Base-by-base conservation (phyloP, 805 yeast genomes). In the Wickerhamomyces strasburgensis region DNA sequence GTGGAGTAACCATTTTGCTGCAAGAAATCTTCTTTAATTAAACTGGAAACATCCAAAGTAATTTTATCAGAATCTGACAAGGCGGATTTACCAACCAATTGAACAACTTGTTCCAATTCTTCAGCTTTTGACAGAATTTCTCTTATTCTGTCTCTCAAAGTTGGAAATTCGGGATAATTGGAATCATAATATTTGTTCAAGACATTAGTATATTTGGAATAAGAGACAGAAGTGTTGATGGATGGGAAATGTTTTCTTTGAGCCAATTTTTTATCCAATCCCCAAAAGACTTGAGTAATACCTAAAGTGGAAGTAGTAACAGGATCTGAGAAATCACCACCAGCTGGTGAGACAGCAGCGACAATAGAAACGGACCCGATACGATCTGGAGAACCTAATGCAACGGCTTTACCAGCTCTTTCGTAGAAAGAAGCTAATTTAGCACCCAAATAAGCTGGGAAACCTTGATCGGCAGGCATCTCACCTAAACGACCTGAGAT, bases 381-480 rank as follows among this genome's bases (percentile, higher is more conserved):
- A 73, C 99, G 88, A 53, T 85, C 84, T 47, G 99, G 99, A 42
- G 95, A 86, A 58, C 99, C 99, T 43, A 93, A 73, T 3, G 96
- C 90, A 55, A 81, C 73, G 31, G 96, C 95, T 63, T 84, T 87
- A 70, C 99, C 99, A 32, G 99, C 99, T 73, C 99, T 87, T 72
- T 93, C 99, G 68, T 93, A 93, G 78, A 93, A 93, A 39, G 98
- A 90, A 40, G 99, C 98, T 57, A 93, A 77, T 64, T 93, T 93
- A 36, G 99, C 96, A 72, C 98, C 98, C 64, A 93, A 75, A 64
- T 93, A 93, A 35, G 99, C 99, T 44, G 99, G 99, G 93, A 89
- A 93, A 74, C 99, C 99, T 74, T 94, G 98, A 70, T 93, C 99
- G 45, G 99, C 99, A 62, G 99, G 99, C 99, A 93, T 93, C 75